Evolutionary conservation across 331 rosid species (phyloP).

Genomic region (Rosa hybrid): DNA sequence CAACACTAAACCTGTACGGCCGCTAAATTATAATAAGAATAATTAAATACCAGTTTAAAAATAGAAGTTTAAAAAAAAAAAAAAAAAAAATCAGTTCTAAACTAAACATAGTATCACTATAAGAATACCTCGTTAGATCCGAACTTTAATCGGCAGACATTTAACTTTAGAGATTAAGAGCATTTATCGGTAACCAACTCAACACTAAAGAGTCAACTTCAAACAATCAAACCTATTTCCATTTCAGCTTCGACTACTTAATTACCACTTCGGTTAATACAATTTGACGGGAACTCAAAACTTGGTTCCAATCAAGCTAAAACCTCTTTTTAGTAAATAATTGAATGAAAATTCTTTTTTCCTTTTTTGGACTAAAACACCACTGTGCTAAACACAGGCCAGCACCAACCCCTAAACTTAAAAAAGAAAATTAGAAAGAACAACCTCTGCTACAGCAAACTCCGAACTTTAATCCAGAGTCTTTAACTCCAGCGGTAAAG

Average conservation of each 20-base stretch:
- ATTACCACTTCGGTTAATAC: neutral
- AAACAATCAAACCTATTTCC: neutral
- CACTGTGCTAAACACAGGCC: neutral
- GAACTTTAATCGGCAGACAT: neutral
- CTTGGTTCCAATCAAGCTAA: neutral
- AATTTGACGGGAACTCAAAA: neutral
- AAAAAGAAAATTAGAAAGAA: no score
- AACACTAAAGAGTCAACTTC: neutral
- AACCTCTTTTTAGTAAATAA: neutral
- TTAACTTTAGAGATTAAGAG: neutral
- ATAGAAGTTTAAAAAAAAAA: neutral
- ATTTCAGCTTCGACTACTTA: neutral
- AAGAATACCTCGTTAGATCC: neutral
- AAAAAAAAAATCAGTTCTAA: neutral
- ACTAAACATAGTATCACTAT: neutral
- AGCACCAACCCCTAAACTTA: neutral
- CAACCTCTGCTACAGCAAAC: neutral
- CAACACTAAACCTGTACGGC: neutral
- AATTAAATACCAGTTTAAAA: neutral
- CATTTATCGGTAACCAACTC: neutral
- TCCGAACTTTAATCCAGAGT: neutral
- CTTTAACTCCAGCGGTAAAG: neutral
- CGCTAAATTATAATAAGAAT: neutral
- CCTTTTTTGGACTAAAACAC: neutral
- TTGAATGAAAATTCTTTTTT: neutral